Conservation (phyloP, 2,329 filamentous ascomycete species). For the Fonsecaea multimorphosa region DNA sequence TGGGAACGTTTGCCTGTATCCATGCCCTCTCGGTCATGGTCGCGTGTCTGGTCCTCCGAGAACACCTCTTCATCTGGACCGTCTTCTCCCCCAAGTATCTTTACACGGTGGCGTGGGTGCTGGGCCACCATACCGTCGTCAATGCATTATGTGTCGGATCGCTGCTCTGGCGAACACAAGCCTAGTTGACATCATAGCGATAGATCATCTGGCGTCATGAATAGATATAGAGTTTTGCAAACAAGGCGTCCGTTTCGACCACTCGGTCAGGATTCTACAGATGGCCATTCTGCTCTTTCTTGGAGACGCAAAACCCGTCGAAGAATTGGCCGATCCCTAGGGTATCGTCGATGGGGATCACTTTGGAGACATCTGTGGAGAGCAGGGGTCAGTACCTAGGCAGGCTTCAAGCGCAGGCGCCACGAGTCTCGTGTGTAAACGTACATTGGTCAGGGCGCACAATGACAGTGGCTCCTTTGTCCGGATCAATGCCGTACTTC, state of each 20-base stretch:
- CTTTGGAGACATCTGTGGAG: slow-evolving; percentile 49
- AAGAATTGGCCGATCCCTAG: slow-evolving; percentile 47
- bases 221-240: slow-evolving; percentile 5
- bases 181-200: neutral
- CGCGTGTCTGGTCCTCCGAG: slow-evolving; percentile 81
- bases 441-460: slow-evolving; percentile 68
- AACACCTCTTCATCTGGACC: slow-evolving; percentile 97
- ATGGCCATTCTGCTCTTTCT: slow-evolving; percentile 10
- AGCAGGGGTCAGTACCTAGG: slow-evolving; percentile 13
- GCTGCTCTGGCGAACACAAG: slow-evolving; percentile 20
- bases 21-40: slow-evolving; percentile 79
- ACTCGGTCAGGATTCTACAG: slow-evolving; percentile 5
- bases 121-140: slow-evolving; percentile 78
- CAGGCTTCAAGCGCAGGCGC: neutral
- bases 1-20: slow-evolving; percentile 65
- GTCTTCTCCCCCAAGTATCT: slow-evolving; percentile 97
- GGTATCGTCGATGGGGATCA: slow-evolving; percentile 45
- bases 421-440: slow-evolving; percentile 38
- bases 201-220: neutral
- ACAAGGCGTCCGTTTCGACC: neutral
- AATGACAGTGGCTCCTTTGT: slow-evolving; percentile 57
- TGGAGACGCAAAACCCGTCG: slow-evolving; percentile 41
- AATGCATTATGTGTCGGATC: slow-evolving; percentile 65
- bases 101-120: slow-evolving; percentile 86
- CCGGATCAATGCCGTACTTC: slow-evolving; percentile 59